Conservation (phyloP, 1,139 yeast species). For the Casaregolazyma suthepensis region DNA sequence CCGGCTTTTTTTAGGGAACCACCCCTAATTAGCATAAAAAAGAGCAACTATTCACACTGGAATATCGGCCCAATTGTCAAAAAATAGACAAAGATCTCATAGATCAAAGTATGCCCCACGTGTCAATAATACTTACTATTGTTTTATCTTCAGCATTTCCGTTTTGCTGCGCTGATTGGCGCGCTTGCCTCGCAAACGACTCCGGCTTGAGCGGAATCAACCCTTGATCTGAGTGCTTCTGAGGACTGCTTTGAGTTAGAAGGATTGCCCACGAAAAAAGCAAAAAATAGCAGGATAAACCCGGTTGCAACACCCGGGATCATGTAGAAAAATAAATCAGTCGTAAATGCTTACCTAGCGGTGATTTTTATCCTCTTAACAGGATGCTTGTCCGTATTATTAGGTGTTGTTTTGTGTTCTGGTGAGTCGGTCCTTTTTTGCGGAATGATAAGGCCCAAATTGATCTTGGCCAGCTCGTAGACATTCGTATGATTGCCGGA, state of each 20-base stretch:
- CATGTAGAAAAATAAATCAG: neutral
- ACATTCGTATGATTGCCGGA: constrained; percentile 14
- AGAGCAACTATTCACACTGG: neutral
- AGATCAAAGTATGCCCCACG: neutral
- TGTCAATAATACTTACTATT: neutral
- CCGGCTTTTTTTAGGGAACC: neutral
- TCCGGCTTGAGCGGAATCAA: constrained; percentile 3
- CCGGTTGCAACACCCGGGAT: neutral
- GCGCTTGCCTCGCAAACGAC: constrained; percentile 7
- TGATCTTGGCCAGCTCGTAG: constrained; percentile 17
- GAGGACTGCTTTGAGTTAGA: constrained; percentile 5
- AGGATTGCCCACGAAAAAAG: neutral
- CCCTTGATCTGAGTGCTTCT: constrained; percentile 3
- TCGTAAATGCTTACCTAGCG: constrained; percentile 6
- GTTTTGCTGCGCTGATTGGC: neutral
- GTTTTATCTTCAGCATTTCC: constrained; percentile 6
- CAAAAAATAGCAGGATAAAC: neutral
- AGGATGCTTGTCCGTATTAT: neutral
- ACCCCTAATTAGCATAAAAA: neutral
- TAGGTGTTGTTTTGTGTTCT: neutral
- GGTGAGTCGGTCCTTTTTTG: constrained; percentile 1
- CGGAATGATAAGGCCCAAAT: constrained; percentile 14
- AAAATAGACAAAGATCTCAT: neutral
- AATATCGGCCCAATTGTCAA: neutral
- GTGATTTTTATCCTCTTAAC: constrained; percentile 22